Evolutionary conservation across 1,139 yeast species (phyloP).

Genomic region (Kodamaea ohmeri): DNA sequence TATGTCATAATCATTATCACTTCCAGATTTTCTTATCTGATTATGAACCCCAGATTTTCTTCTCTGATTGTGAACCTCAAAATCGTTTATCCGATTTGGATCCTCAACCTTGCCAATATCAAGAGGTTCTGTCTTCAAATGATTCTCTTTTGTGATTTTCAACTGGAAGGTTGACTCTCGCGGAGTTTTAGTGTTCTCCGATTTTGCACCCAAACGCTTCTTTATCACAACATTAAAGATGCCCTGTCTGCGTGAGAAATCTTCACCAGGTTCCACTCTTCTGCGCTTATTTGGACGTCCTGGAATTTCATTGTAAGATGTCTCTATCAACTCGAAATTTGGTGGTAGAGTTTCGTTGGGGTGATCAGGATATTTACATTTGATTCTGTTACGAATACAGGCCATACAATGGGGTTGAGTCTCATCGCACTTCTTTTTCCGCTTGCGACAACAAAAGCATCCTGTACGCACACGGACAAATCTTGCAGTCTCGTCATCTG

Average conservation of each 20-base stretch:
- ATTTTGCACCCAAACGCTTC: conserved; percentile 5
- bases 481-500: conserved; percentile 8
- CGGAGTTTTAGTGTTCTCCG: conserved; percentile 2
- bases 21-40: too few species aligned
- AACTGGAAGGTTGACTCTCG: conserved; percentile 3
- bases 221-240: conserved; percentile 15
- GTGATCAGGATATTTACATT: conserved; percentile 40
- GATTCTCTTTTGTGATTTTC: background rate
- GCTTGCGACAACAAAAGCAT: conserved; percentile 45
- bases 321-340: conserved; percentile 23
- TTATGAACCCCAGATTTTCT: too few species aligned
- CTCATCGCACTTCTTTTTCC: conserved; percentile 54
- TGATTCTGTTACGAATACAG: conserved; percentile 35
- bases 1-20: too few species aligned
- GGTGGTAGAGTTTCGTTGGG: conserved; percentile 30
- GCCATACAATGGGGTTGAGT: conserved; percentile 36
- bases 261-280: conserved; percentile 4
- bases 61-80: too few species aligned
- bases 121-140: too few species aligned
- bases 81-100: too few species aligned
- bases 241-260: conserved; percentile 9
- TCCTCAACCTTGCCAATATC: too few species aligned
- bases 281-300: conserved; percentile 6
- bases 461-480: conserved; percentile 39
- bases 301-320: conserved; percentile 12